These are phyloP conservation scores for Limnomonas spitsbergensis DNA, from an alignment of 139 green algal species.

Conservation along the genomic window DNA sequence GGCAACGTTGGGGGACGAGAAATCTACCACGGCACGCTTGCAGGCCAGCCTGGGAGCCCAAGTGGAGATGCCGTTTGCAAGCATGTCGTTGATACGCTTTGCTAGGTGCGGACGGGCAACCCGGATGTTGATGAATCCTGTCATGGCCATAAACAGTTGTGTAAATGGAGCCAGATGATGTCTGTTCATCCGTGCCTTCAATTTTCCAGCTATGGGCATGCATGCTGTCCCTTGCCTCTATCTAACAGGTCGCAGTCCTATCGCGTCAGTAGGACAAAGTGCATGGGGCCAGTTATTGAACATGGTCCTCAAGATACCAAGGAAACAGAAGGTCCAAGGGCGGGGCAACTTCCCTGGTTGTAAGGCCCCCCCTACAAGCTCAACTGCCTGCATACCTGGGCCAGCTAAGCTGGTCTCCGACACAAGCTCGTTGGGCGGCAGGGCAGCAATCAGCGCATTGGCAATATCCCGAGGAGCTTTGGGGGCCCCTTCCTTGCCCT, in stretches of 20 bases:
- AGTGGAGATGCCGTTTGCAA: slow-evolving; percentile 32
- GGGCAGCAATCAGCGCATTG: slow-evolving; percentile 69
- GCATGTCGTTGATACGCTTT: slow-evolving; percentile 25
- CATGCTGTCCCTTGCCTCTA: too few species aligned
- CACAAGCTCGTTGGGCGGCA: slow-evolving; percentile 65
- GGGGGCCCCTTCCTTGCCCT: slow-evolving; percentile 74
- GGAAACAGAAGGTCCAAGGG: too few species aligned
- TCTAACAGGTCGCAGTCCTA: too few species aligned
- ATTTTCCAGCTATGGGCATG: too few species aligned
- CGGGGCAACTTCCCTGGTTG: too few species aligned
- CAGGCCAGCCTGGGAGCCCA: slow-evolving; percentile 17
- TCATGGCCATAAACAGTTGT: too few species aligned
- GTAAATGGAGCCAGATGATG: too few species aligned
- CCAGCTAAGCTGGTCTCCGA: slow-evolving; percentile 30
- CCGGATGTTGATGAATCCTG: slow-evolving; percentile 93
- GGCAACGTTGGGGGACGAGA: slow-evolving; percentile 95
- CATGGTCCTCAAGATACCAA: too few species aligned
- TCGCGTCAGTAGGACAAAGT: too few species aligned
- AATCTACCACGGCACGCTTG: slow-evolving; percentile 85
- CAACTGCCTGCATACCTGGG: neutral
- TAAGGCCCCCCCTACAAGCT: too few species aligned
- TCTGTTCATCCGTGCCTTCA: too few species aligned
- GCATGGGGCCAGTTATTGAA: too few species aligned
- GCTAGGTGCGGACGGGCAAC: slow-evolving; percentile 11
- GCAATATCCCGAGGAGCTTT: slow-evolving; percentile 85